These are phyloP conservation scores for Plasmodium ovale DNA, from an alignment of 169 alveolate species.

Conservation along the genomic window DNA sequence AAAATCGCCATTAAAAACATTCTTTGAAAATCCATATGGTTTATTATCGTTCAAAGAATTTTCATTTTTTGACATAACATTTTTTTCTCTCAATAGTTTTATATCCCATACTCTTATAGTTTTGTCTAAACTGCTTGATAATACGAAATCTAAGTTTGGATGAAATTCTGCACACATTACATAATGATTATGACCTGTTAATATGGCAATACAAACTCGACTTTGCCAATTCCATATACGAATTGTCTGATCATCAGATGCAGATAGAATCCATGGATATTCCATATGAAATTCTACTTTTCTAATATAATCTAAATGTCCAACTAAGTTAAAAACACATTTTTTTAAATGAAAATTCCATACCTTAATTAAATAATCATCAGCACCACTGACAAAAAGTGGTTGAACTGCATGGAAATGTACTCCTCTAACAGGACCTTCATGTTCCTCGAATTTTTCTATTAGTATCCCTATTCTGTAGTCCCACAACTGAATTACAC, in stretches of 20 bases:
- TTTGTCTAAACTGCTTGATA: conserved; percentile 95
- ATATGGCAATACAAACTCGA: conserved; percentile 89
- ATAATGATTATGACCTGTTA: conserved; percentile 97
- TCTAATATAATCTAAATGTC: conserved; percentile 97
- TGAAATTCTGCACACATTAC: conserved; percentile 97
- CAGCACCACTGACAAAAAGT: conserved; percentile 97
- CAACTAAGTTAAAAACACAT: conserved; percentile 93
- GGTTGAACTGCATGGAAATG: conserved; percentile 95
- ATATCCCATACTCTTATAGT: conserved; percentile 97
- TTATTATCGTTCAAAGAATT: background rate
- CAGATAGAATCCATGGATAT: conserved; percentile 96
- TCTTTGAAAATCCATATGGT: conserved; percentile 57
- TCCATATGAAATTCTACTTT: conserved; percentile 96
- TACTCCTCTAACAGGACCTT: conserved; percentile 97
- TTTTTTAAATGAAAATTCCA: conserved; percentile 95
- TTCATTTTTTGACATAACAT: conserved; percentile 78
- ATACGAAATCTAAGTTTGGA: conserved; percentile 93
- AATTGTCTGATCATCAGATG: conserved; percentile 97
- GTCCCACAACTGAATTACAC: conserved; percentile 95
- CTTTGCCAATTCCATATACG: conserved; percentile 98
- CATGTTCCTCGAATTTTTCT: conserved; percentile 94
- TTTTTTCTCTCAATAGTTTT: conserved; percentile 93
- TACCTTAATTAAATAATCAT: conserved; percentile 94
- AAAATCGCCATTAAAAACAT: conserved; percentile 8
- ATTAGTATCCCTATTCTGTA: conserved; percentile 89